These are phyloP conservation scores for Penicillium janthinellum DNA, from an alignment of 2,329 filamentous ascomycete species.

Conservation along the genomic window DNA sequence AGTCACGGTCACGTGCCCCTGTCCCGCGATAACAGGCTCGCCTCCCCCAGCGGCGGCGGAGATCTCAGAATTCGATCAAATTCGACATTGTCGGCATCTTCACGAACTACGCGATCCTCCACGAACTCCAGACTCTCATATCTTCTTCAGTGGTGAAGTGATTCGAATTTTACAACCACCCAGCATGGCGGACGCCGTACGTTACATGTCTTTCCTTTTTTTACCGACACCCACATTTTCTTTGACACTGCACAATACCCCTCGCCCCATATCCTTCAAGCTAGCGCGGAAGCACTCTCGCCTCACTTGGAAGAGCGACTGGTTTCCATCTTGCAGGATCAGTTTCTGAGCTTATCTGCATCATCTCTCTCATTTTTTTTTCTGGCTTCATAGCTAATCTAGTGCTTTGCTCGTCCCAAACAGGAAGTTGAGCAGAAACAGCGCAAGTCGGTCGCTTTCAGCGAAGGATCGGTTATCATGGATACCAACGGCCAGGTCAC, in stretches of 20 bases:
- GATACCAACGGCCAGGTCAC: conserved; percentile 86
- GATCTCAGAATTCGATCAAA: conserved; percentile 26
- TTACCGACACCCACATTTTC: conserved; percentile 46
- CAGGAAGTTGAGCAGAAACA: conserved; percentile 60
- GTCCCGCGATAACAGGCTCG: conserved; percentile 28
- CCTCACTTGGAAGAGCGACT: not conserved
- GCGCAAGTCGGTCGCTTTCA: conserved; percentile 93
- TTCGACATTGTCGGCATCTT: conserved; percentile 19
- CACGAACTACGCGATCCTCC: conserved; percentile 2
- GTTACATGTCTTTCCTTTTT: conserved; percentile 41
- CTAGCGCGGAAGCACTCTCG: conserved; percentile 20
- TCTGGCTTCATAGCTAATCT: conserved; percentile 30
- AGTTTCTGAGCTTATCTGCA: conserved; percentile 9
- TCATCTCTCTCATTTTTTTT: conserved; percentile 11
- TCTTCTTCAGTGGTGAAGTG: conserved; percentile 13
- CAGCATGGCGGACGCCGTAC: conserved; percentile 48
- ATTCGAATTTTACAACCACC: conserved; percentile 19
- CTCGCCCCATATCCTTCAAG: conserved; percentile 26
- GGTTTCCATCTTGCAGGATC: conserved; percentile 1
- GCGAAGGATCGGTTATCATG: conserved; percentile 82
- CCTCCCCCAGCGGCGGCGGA: conserved; percentile 15
- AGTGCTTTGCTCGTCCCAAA: conserved; percentile 21
- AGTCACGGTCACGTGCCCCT: conserved; percentile 24
- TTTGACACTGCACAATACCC: conserved; percentile 35
- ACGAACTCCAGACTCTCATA: conserved; percentile 2